phyloP scores from a whole-genome alignment of 495 filamentous ascomycete species.

The Annulohypoxylon moriforme region DNA sequence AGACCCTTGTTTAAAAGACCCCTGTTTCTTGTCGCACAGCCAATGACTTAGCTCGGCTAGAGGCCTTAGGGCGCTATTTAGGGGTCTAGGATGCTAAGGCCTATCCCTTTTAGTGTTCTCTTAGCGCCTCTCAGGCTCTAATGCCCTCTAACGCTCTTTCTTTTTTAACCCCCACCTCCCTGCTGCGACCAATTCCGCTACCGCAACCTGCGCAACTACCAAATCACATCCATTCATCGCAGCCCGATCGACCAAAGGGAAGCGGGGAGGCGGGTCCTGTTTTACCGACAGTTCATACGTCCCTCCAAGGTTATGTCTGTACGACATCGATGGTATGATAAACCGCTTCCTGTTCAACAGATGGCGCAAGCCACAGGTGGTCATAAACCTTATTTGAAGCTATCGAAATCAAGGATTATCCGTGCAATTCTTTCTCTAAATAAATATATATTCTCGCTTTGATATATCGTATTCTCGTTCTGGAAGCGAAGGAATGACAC shows the following conservation, averaged over 20 bases:
- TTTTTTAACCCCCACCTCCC: constrained; percentile 7
- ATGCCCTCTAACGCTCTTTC: neutral
- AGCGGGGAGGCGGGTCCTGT: neutral
- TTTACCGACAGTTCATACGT: constrained; percentile 15
- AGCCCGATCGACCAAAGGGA: neutral
- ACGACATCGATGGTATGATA: constrained; percentile 28
- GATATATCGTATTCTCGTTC: neutral
- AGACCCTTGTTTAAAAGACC: constrained; percentile 37
- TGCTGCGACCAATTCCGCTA: constrained; percentile 8
- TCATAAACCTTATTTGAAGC: constrained; percentile 28
- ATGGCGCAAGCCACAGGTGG: constrained; percentile 14
- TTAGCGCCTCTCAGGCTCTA: constrained; percentile 15
- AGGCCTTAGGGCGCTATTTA: constrained; percentile 15
- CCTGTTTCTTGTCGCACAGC: constrained; percentile 27
- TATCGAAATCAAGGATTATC: constrained; percentile 24
- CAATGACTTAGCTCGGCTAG: constrained; percentile 28
- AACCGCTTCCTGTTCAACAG: constrained; percentile 4
- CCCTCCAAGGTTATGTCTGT: constrained; percentile 16
- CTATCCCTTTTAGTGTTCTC: constrained; percentile 27
- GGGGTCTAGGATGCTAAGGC: constrained; percentile 3
- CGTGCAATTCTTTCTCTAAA: constrained; percentile 14
- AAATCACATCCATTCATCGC: constrained; percentile 22
- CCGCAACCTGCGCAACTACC: constrained; percentile 5
- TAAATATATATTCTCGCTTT: constrained; percentile 6
- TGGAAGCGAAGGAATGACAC: neutral